Base-by-base conservation (phyloP, 306 rosid genomes). In the Castanospermum australe region DNA sequence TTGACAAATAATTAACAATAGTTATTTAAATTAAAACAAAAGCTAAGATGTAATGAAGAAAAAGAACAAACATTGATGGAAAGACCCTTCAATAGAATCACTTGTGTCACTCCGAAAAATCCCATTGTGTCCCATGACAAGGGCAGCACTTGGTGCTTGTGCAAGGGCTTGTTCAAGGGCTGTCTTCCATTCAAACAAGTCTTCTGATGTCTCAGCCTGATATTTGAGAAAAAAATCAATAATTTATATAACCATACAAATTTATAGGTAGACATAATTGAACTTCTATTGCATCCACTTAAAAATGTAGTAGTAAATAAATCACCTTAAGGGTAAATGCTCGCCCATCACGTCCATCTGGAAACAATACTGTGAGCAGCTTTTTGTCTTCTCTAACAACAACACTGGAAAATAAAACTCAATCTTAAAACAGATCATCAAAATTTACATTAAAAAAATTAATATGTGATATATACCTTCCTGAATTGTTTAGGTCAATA, bases 101-200 rank as follows among this genome's bases (percentile, higher is more conserved):
- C 69, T 93, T 2, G 93, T 69, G 61, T 96, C 98, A 83, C 84
- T 90, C 54, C 92, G 88, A 72, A 96, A 96, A 80, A 93, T 93
- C 81, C 99, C 99, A 76, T 93, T 96, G 67, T 91, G 99, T 74
- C 98, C 98, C 92, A 96, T 90, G 82, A 93, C 97, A 85, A 96
- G 98, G 62, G 99, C 98, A 76, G 99, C 99, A 93, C 90, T 93
- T 35, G 99, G 99, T 71, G 99, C 99, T 79, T 96, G 98, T 75
- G 96, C 93, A 76, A 96, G 98, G 80, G 99, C 99, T 73, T 89
- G 92, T 81, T 96, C 99, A 36, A 96, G 94, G 60, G 98, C 99
- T 0, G 97, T 88, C 87, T 93, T 96, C 99, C 99, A 96, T 87
- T 96, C 99, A 28, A 84, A 93, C 57, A 96, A 80, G 80, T 96